A percentile compares a stretch with the other conserved stretches of the same genome.
These are phyloP conservation scores for Leccinum subtestaceum DNA, from an alignment of 768 basidiomycete species.

Conservation along the genomic window DNA sequence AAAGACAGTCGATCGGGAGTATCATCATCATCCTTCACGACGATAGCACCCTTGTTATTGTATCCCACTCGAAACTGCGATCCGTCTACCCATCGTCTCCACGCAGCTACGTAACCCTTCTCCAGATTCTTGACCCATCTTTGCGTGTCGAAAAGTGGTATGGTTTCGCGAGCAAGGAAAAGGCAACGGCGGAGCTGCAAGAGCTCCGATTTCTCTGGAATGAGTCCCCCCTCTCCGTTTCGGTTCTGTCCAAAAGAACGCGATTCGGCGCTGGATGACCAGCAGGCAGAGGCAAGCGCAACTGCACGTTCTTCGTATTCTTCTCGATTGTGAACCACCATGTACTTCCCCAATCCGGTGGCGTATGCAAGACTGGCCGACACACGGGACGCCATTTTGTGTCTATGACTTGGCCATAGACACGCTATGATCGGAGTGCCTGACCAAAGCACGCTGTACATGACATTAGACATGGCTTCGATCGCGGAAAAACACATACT, in stretches of 20 bases:
- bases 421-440: slow-evolving; percentile 51
- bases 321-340: slow-evolving; percentile 42
- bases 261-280: slow-evolving; percentile 13
- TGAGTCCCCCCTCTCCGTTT: background rate
- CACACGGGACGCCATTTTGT: slow-evolving; percentile 53
- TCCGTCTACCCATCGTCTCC: slow-evolving; percentile 49
- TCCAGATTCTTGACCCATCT: slow-evolving; percentile 49
- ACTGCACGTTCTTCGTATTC: slow-evolving; percentile 49
- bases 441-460: slow-evolving; percentile 45
- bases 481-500: slow-evolving; percentile 32
- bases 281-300: slow-evolving; percentile 33
- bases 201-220: slow-evolving; percentile 32
- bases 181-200: slow-evolving; percentile 39
- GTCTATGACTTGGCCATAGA: slow-evolving; percentile 40
- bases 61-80: slow-evolving; percentile 31
- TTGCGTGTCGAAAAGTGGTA: slow-evolving; percentile 48
- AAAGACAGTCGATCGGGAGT: background rate
- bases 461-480: background rate
- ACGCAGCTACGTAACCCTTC: slow-evolving; percentile 41
- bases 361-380: slow-evolving; percentile 47
- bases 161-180: slow-evolving; percentile 39
- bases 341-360: slow-evolving; percentile 45
- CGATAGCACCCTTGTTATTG: slow-evolving; percentile 32
- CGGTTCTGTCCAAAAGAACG: background rate
- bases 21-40: slow-evolving; percentile 32